Base-by-base conservation (phyloP, 1,139 yeast species). In the Scheffersomyces quercinus region DNA sequence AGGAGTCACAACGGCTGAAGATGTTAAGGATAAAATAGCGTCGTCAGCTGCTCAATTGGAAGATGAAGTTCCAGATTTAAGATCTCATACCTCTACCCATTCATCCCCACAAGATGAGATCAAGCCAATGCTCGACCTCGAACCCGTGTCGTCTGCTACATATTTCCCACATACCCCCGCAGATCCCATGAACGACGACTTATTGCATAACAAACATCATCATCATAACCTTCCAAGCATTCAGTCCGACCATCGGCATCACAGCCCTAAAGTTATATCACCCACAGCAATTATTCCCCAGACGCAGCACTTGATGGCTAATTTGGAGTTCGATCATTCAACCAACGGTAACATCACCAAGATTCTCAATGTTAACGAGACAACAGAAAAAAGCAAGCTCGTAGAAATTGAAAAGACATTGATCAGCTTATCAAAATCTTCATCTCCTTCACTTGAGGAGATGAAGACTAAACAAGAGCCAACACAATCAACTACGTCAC, bases 61-160 rank as follows among this genome's bases (percentile, higher is more conserved):
- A 10, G 35, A 44, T n/a, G 29, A 40, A 40, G 42, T 40, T 41
- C 7, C 37, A 33, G 36, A 29, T 40, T 16, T 34, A 20, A 41
- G 39, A 9, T 7, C 35, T 14, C 9, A 30, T 12, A 16, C 12
- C 20, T 12, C 35, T 20, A 28, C 29, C 20, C 31, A 26, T n/a
- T 29, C 12, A 16, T 13, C 15, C 6, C 37, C 20, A 3, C 29
- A 3, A 38, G 29, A 10, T n/a, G 40, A 5, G 28, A 10, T 30
- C 40, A 36, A 40, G 14, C 11, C 28, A 26, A 20, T 29, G 13
- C 12, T 24, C 30, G 35, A 44, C 36, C 52, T 73, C 40, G 81
- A 79, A 45, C 83, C 84, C 1, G 79, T 82, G 0, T 78, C 87
- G 1, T 79, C 85, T 2, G 88, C 88, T 0, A 82, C 87, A 0